Conservation (phyloP, 441 rosid species). For the Adansonia madagascariensis region DNA sequence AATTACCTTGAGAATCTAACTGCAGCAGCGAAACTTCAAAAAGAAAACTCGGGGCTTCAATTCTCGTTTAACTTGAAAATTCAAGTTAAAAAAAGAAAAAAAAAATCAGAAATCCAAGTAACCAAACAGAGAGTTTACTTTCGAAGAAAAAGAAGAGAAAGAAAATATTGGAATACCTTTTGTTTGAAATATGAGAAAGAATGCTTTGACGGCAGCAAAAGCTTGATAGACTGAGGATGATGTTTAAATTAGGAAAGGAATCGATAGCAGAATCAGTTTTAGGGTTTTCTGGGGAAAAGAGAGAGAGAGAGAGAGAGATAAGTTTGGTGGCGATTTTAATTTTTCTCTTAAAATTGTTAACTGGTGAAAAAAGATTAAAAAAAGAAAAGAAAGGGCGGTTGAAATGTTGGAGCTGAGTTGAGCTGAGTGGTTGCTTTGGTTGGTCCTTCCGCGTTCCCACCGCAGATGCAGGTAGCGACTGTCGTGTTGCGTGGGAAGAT, state of each 20-base stretch:
- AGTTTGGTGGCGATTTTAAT: neutral
- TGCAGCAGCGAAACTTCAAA: neutral
- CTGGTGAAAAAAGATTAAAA: neutral
- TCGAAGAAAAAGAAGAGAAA: neutral
- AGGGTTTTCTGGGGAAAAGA: neutral
- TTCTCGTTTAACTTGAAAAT: conserved; percentile 1
- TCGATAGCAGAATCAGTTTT: neutral
- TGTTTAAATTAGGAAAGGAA: neutral
- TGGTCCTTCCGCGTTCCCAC: neutral
- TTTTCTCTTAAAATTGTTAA: neutral
- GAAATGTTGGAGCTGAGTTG: neutral
- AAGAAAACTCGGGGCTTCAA: neutral
- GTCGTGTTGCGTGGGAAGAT: conserved; percentile 4
- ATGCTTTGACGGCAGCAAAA: neutral
- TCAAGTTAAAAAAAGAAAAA: neutral
- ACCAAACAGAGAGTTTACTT: neutral
- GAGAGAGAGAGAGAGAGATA: neutral
- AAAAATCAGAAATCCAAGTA: neutral
- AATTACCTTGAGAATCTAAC: conserved; percentile 19
- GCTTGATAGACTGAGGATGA: neutral
- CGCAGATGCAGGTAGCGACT: neutral
- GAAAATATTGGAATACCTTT: neutral
- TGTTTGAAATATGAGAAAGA: neutral
- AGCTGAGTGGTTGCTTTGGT: neutral
- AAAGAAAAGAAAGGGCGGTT: neutral